Percentiles rank a stretch among this genome's conserved stretches.
phyloP scores from a whole-genome alignment of 345 rosid genomes.

The Salix exigua region DNA sequence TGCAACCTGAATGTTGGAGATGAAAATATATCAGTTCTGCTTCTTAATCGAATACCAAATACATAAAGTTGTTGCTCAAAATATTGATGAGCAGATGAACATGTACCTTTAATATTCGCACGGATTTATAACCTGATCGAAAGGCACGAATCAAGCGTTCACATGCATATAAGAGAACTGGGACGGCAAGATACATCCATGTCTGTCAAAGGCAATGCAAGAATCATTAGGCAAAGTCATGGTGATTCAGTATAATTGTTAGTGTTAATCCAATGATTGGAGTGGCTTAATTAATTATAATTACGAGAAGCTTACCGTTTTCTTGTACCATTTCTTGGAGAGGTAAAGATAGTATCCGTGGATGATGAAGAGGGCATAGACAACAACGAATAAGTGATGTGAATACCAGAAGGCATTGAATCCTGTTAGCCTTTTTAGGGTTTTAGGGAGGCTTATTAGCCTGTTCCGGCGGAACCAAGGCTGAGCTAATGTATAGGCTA shows the following conservation, averaged over 20 bases:
- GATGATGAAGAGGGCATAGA: slow-evolving; percentile 60
- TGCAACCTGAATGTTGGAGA: slow-evolving; percentile 53
- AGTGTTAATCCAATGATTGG: too few relatives aligned
- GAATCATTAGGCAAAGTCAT: background rate
- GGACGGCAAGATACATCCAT: slow-evolving; percentile 85
- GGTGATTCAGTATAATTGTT: background rate
- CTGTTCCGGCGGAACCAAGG: slow-evolving; percentile 76
- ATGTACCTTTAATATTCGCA: slow-evolving; percentile 61
- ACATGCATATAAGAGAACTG: slow-evolving; percentile 45
- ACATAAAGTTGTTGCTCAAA: too few relatives aligned
- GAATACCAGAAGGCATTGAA: slow-evolving; percentile 91
- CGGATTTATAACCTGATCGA: slow-evolving; percentile 59
- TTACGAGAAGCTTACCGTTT: slow-evolving; percentile 41
- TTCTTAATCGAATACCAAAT: too few relatives aligned
- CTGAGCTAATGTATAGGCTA: slow-evolving; percentile 59
- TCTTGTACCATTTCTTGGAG: slow-evolving; percentile 66
- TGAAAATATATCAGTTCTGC: background rate
- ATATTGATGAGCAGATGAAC: background rate
- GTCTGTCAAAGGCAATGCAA: slow-evolving; percentile 40
- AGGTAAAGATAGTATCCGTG: slow-evolving; percentile 64
- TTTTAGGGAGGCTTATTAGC: slow-evolving; percentile 53
- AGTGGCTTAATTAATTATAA: too few relatives aligned
- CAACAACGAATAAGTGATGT: slow-evolving; percentile 69
- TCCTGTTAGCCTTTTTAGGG: slow-evolving; percentile 59
- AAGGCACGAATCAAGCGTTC: slow-evolving; percentile 62